phyloP scores from a whole-genome alignment of 768 basidiomycete genomes.

The Xerocomus spinulosus region DNA sequence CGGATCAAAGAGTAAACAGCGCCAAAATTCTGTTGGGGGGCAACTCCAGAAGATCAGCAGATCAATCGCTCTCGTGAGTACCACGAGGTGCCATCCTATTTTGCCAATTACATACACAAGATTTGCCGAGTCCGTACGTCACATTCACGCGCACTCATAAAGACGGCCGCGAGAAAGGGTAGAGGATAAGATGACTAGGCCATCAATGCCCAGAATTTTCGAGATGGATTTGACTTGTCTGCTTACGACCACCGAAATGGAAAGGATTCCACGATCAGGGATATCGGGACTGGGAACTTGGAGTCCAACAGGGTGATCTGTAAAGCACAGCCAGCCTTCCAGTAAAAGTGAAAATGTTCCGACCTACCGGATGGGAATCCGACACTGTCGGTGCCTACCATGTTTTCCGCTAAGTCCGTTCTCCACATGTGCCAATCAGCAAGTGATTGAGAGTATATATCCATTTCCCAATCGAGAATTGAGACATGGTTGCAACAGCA shows the following conservation, averaged over 20 bases:
- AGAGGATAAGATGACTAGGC: no score
- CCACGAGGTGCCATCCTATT: slow-evolving; percentile 20
- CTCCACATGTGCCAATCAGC: no score
- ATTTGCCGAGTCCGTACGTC: no score
- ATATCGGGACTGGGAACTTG: slow-evolving; percentile 2
- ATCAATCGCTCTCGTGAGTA: slow-evolving; percentile 10
- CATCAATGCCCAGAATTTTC: no score
- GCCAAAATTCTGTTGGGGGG: background rate
- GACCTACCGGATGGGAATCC: background rate
- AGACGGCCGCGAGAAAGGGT: background rate
- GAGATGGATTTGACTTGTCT: no score
- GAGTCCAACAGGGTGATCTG: background rate
- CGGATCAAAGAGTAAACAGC: background rate
- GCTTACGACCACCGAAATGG: background rate
- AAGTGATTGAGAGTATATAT: no score
- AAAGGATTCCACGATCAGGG: slow-evolving; percentile 11
- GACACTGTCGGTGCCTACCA: background rate
- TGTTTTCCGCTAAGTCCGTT: background rate
- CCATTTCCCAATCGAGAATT: no score
- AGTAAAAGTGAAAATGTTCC: background rate
- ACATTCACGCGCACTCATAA: no score
- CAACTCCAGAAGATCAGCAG: background rate
- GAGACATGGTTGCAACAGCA: no score
- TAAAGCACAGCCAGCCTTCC: background rate
- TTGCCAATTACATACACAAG: slow-evolving; percentile 4